A percentile compares a stretch with the other conserved stretches of the same genome.
Evolutionary conservation across 257 asterid genomes (phyloP).

Genomic region (Lithospermum erythrorhizon): DNA sequence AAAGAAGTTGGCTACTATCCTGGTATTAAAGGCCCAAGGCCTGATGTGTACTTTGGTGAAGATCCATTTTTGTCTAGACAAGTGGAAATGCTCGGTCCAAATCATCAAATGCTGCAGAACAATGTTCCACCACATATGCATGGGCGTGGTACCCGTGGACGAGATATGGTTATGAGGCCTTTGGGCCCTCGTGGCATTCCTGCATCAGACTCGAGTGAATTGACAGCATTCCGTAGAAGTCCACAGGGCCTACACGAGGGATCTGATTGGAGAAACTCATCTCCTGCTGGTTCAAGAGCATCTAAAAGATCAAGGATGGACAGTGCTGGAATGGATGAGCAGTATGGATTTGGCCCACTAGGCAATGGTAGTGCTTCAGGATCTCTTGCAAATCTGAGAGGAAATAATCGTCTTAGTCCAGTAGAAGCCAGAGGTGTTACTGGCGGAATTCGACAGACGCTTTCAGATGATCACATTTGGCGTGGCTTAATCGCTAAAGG

Average conservation of each 20-base stretch:
- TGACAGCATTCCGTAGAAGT: slow-evolving; percentile 32
- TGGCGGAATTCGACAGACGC: slow-evolving; percentile 36
- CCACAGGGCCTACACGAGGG: slow-evolving; percentile 49
- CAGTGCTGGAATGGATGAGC: slow-evolving; percentile 39
- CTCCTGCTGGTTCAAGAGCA: slow-evolving; percentile 48
- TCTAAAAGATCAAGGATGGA: slow-evolving; percentile 75
- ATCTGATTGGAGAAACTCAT: slow-evolving; percentile 61
- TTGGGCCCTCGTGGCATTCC: slow-evolving; percentile 43
- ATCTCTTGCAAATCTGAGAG: slow-evolving; percentile 18
- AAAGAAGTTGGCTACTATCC: slow-evolving; percentile 34
- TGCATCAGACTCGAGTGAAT: slow-evolving; percentile 36
- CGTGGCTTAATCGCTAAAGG: slow-evolving; percentile 90
- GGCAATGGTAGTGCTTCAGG: slow-evolving; percentile 27
- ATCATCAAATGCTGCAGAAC: slow-evolving; percentile 40
- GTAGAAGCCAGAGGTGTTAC: slow-evolving; percentile 22
- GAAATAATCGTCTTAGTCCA: slow-evolving; percentile 18
- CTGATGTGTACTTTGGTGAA: slow-evolving; percentile 27
- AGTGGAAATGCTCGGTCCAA: slow-evolving; percentile 50
- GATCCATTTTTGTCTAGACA: slow-evolving; percentile 50
- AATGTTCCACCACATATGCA: slow-evolving; percentile 34
- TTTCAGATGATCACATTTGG: slow-evolving; percentile 64
- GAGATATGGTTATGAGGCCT: slow-evolving; percentile 43
- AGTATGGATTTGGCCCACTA: slow-evolving; percentile 23
- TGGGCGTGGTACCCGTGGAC: slow-evolving; percentile 45
- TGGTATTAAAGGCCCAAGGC: slow-evolving; percentile 38